Evolutionary conservation across 164 flowering plant species (phyloP).

Genomic region (Euptelea pleiosperma): DNA sequence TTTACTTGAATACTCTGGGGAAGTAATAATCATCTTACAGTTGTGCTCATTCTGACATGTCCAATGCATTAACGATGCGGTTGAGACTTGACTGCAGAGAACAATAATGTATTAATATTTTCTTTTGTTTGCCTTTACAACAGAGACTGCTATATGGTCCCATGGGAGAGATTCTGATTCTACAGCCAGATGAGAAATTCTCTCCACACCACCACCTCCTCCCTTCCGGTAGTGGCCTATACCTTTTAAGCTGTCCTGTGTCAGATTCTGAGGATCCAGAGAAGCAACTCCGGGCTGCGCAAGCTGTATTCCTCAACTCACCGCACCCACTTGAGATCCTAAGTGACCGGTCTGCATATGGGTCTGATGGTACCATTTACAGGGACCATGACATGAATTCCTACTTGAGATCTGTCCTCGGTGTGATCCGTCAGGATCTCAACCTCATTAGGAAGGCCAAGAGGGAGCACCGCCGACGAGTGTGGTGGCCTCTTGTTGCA

Average conservation of each 20-base stretch:
- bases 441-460: slow-evolving; percentile 51
- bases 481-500: slow-evolving; percentile 72
- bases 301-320: slow-evolving; percentile 59
- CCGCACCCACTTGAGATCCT: slow-evolving; percentile 96
- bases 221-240: slow-evolving; percentile 88
- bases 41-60: too few species aligned
- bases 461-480: slow-evolving; percentile 53
- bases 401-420: slow-evolving; percentile 57
- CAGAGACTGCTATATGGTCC: slow-evolving; percentile 84
- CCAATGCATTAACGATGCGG: too few species aligned
- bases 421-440: slow-evolving; percentile 71
- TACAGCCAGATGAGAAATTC: slow-evolving; percentile 83
- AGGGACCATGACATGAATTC: slow-evolving; percentile 95
- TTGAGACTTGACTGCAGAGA: too few species aligned
- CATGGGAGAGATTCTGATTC: slow-evolving; percentile 86
- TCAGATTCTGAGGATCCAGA: slow-evolving; percentile 38
- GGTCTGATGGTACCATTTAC: slow-evolving; percentile 76
- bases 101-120: neutral
- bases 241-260: slow-evolving; percentile 35
- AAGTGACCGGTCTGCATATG: slow-evolving; percentile 83
- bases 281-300: slow-evolving; percentile 62
- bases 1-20: too few species aligned
- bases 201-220: slow-evolving; percentile 93
- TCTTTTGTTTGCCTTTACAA: neutral
- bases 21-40: too few species aligned